Evolutionary conservation across 2,329 filamentous ascomycete species (phyloP), one percentile per base, ranked within the genome.

Genomic region (Fusarium chlamydosporum): DNA sequence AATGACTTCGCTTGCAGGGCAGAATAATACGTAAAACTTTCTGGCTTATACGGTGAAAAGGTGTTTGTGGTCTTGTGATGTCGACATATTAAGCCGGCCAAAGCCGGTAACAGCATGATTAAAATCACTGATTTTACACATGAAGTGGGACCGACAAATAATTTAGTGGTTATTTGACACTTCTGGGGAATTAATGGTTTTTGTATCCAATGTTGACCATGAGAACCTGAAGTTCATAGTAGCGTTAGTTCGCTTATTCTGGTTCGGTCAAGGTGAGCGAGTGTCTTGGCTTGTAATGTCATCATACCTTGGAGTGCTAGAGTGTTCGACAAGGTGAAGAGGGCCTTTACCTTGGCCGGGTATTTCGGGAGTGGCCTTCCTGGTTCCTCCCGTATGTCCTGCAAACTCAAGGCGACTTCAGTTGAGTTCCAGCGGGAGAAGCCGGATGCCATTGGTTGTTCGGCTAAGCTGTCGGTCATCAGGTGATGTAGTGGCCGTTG

Each of bases 391-490:
- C 46, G 37, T 38, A 11, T 33, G 10, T 45, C 13, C 20, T 29
- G 16, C 16, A 38, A 41, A 40, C 18, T 55, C 13, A 33, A 55
- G 7, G 13, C n/a, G 8, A 33, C 35, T 38, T 31, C 16, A 26
- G 57, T 7, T 45, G 23, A 57, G 23, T 26, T 20, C 13, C 23
- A 26, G 50, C 64, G 65, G 58, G 38, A 64, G 40, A 60, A 68
- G 37, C 45, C 43, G 47, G 54, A 64, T 47, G 54, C 51, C 20
- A 57, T 66, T 60, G 64, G 52, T 31, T 56, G 13, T n/a, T 54
- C 65, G 66, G 65, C 55, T 68, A 68, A 68, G 46, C 27, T 47
- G 46, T 68, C 59, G 65, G 64, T 35, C 63, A 58, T 48, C 43
- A 35, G 40, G 51, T 51, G 35, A 41, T 58, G 26, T 42, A 52